A percentile compares a stretch with the other conserved stretches of the same genome.
phyloP scores from a whole-genome alignment of 2,329 filamentous ascomycete genomes.

The Claviceps digitariae region DNA sequence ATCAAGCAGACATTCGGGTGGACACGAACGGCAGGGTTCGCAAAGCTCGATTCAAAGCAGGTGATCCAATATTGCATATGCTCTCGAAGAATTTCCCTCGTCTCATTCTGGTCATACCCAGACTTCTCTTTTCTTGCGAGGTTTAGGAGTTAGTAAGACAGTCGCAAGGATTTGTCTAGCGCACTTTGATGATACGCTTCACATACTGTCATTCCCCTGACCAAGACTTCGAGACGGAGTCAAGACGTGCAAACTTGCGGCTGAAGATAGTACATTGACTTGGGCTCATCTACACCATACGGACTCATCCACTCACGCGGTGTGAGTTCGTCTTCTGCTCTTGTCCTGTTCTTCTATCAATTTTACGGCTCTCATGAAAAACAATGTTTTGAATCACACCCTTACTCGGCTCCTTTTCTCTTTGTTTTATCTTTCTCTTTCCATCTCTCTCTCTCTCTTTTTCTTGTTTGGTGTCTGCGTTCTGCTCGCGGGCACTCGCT shows the following conservation, averaged over 20 bases:
- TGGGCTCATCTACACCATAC: neutral
- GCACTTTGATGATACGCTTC: neutral
- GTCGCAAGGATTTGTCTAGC: neutral
- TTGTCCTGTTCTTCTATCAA: neutral
- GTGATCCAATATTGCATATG: constrained; percentile 22
- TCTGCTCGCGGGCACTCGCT: neutral
- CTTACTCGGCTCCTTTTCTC: neutral
- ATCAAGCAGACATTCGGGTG: constrained; percentile 39
- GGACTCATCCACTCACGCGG: neutral
- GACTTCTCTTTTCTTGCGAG: neutral
- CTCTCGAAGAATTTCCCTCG: neutral
- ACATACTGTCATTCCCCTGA: too few relatives aligned
- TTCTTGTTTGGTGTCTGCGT: neutral
- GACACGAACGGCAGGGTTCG: constrained; percentile 48
- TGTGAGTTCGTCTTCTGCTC: neutral
- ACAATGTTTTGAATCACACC: constrained; percentile 1
- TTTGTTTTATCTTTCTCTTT: neutral
- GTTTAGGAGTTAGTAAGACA: neutral
- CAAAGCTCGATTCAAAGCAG: constrained; percentile 39
- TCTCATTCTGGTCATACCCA: neutral
- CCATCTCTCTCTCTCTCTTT: too few relatives aligned
- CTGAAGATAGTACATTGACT: neutral
- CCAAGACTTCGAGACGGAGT: neutral
- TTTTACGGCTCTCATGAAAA: constrained; percentile 5
- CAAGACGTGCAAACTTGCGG: neutral